These are phyloP conservation scores for Macaranga tanarius DNA, from an alignment of 441 rosid genomes.

Conservation along the genomic window DNA sequence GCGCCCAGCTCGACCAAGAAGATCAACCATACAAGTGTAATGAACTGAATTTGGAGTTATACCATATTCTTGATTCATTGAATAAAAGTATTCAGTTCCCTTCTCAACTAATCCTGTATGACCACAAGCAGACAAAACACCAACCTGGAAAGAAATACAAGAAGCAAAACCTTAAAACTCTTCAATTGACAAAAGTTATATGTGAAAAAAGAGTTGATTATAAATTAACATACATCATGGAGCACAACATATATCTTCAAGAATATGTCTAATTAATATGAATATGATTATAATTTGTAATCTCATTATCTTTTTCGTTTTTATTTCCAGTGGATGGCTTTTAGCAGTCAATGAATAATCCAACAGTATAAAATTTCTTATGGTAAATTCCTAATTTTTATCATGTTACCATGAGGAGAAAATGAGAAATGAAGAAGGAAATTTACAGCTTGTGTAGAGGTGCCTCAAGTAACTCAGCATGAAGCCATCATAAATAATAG, in stretches of 20 bases:
- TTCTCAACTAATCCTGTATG: constrained; percentile 71
- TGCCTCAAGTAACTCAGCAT: background rate
- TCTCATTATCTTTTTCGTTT: background rate
- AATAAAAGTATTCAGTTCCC: constrained; percentile 56
- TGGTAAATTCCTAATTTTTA: background rate
- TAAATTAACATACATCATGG: background rate
- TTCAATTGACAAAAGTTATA: constrained; percentile 7
- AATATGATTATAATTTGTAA: constrained; percentile 3
- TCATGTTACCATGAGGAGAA: background rate
- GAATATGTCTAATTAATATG: background rate
- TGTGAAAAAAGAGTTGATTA: background rate
- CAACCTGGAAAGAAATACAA: constrained; percentile 44
- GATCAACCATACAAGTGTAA: constrained; percentile 82
- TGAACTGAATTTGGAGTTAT: constrained; percentile 60
- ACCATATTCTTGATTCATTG: constrained; percentile 51
- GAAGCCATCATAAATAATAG: background rate
- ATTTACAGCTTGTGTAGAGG: background rate
- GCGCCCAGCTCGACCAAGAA: constrained; percentile 71
- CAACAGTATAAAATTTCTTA: background rate
- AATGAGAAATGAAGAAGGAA: background rate
- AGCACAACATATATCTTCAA: background rate
- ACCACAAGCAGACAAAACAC: constrained; percentile 74
- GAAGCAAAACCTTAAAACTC: background rate
- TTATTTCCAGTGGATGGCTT: background rate
- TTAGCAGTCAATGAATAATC: background rate